phyloP scores from a whole-genome alignment of 805 yeast genomes.

The Wickerhamomyces tratensis region DNA sequence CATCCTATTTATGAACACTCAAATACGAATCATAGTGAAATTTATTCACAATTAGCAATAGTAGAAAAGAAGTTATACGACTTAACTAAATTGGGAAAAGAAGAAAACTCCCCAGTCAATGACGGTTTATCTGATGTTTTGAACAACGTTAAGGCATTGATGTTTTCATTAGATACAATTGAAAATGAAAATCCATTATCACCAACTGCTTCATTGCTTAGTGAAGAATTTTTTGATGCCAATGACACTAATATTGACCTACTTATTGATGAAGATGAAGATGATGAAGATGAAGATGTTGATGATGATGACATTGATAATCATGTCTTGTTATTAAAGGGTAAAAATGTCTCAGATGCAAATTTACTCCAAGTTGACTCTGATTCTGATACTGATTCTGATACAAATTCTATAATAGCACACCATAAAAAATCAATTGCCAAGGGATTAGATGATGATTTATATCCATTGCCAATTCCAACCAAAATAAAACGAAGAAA shows the following conservation, averaged over 20 bases:
- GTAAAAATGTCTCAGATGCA: not conserved
- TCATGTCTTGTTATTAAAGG: not conserved
- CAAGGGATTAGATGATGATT: conserved; percentile 18
- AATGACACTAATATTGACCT: conserved; percentile 31
- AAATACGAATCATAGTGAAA: not conserved
- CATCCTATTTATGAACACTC: not conserved
- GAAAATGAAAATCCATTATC: conserved; percentile 5
- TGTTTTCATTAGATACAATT: not conserved
- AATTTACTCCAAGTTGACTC: not conserved
- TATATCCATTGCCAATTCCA: conserved; percentile 63
- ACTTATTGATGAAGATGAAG: conserved; percentile 19
- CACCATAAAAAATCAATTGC: conserved; percentile 1
- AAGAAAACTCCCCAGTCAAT: not conserved
- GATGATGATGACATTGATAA: not conserved
- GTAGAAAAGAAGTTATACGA: too few species aligned
- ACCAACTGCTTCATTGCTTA: conserved; percentile 26
- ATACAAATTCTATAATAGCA: not conserved
- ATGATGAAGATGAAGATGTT: conserved; percentile 9
- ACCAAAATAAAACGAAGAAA: conserved; percentile 39
- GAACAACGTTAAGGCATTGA: not conserved
- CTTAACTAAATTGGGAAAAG: not conserved
- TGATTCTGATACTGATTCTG: not conserved
- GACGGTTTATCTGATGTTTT: not conserved
- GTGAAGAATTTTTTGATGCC: conserved; percentile 61
- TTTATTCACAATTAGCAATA: not conserved